Percentiles rank a stretch among this genome's conserved stretches.
Evolutionary conservation across 306 rosid species (phyloP).

Genomic region (Lithocarpus polystachyus): DNA sequence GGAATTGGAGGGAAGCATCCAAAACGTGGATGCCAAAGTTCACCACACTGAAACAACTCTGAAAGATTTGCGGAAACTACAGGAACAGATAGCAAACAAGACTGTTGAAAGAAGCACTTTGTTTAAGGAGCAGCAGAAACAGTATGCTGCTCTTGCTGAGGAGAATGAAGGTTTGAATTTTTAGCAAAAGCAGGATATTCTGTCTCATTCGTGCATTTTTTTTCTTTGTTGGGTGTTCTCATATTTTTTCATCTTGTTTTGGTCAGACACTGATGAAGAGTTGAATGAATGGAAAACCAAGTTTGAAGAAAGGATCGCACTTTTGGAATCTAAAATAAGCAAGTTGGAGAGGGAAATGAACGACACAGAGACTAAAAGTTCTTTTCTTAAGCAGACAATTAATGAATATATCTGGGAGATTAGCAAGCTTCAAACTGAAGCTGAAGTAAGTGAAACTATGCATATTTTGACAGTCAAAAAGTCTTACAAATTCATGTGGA

Average conservation of each 20-base stretch:
- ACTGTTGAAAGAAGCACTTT: conserved; percentile 67
- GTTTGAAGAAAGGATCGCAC: conserved; percentile 75
- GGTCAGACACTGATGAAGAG: conserved; percentile 84
- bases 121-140: conserved; percentile 57
- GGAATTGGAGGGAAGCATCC: conserved; percentile 64
- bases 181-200: conserved; percentile 15
- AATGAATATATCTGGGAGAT: conserved; percentile 49
- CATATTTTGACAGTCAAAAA: conserved; percentile 11
- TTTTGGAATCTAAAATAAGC: conserved; percentile 44
- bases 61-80: conserved; percentile 53
- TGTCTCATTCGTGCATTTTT: not conserved
- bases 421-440: conserved; percentile 77
- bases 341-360: conserved; percentile 71
- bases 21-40: conserved; percentile 57
- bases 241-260: conserved; percentile 14
- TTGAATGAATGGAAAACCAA: conserved; percentile 79
- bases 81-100: conserved; percentile 60
- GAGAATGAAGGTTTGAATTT: conserved; percentile 69
- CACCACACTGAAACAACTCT: conserved; percentile 43
- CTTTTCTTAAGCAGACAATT: conserved; percentile 37
- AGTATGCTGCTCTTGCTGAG: conserved; percentile 62
- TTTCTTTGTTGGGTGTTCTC: conserved; percentile 9
- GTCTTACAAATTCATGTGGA: conserved; percentile 18
- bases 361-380: conserved; percentile 46
- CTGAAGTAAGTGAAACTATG: conserved; percentile 55